Base-by-base conservation (phyloP, 768 basidiomycete species). In the Daedalea quercina region DNA sequence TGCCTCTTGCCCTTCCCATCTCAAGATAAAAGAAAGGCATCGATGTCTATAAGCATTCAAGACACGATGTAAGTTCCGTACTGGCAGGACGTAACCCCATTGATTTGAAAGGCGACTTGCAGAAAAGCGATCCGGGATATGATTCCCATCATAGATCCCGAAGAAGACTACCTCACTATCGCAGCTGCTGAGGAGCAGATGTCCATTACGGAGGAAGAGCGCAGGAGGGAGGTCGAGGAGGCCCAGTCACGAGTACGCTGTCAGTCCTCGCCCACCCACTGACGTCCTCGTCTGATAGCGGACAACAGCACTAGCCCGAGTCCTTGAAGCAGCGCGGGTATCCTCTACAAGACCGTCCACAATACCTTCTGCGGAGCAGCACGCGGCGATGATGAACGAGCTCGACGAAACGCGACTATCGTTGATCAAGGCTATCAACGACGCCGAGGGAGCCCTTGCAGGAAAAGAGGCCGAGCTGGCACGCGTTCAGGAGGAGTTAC, bases 121-220 rank as follows among this genome's bases (percentile, higher is more conserved):
- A 89, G 87, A 46, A 82, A 83, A 57, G 78, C 84, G 17, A 81
- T 89, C 44, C 76, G 75, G 57, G 82, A 82, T 54, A 86, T 90
- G 78, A 70, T 78, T 28, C 76, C 78, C 3, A 82, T 89, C 53
- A 86, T 91, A 51, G 82, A 87, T 60, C 85, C 87, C 11, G 83
- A 85, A 41, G 86, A 89, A 50, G 89, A 91, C 66, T 89, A 82
- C 63, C 69, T 85, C 53, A 84, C 85, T 12, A 87, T 91, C 46
- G 80, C 82, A 15, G 80, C 77, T 7, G 82, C 87, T 8, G 86
- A 90, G 59, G 82, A 89, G 54, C 81, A 77, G 57, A 82, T 88
- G 63, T 76, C 76, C 13, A 59, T 74, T 7, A 79, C 79, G 9
- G 79, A 84, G 54, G 70, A 76, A 7, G 73, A 68, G 50, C 71